Base-by-base conservation (phyloP, 139 green algal species). In the Picochlorum costavermella region DNA sequence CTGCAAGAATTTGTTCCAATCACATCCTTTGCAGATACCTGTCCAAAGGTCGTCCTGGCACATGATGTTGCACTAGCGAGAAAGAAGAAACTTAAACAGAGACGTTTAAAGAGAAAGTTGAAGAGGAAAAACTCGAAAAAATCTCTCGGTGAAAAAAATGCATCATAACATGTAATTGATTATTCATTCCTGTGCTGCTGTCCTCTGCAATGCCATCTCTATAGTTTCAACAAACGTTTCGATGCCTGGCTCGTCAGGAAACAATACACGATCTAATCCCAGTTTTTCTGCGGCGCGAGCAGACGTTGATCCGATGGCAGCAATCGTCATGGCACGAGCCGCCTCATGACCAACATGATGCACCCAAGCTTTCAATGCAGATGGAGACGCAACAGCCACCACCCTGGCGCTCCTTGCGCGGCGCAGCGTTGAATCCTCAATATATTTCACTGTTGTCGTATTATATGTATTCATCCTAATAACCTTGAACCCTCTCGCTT, bases 301-400 rank as follows among this genome's bases (percentile, higher is more conserved):
- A 2, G 83, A 88, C 9, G 88, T 95, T 48, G 64, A 74, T 20
- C 88, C 88, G 50, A 95, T 95, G 75, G 85, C 94, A 5, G 84
- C 86, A 25, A 78, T 63, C 4, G 67, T 49, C 61, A 78, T 67
- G 17, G 62, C 48, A 17, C 10, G 44, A n/a, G 73, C 72, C 0
- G 58, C 48, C 50, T 78, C 55, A 17, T 75, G 53, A 13, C 78
- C 82, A 13, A 76, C 79, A 59, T 90, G 60, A 28, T 67, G 61
- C 44, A 90, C 74, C 89, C 89, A 96, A 0, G 89, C 85, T 71
- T 74, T 86, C 45, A 95, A 79, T n/a, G 89, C 88, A 8, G 84
- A 90, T 4, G 89, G 89, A 5, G 85, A 92, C n/a, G 84, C 88
- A 40, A 92, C 83, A 1, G 88, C 88, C 3, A 95, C 65, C 4